Conservation (phyloP, 495 filamentous ascomycete genomes). For the Jackrogersella minutella region DNA sequence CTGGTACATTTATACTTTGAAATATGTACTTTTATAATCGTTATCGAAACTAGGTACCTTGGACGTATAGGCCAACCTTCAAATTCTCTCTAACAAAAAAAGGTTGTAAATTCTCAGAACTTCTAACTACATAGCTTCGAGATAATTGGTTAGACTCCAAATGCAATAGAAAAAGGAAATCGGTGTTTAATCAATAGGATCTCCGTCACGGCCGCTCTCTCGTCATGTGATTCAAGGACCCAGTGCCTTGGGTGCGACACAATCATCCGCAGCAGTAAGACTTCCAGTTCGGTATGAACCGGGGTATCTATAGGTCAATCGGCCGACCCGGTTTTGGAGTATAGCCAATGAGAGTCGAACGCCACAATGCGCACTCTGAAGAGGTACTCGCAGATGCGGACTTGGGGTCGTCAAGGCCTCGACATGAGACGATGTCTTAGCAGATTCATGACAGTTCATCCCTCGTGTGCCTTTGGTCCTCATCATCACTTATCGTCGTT, state of each 20-base stretch:
- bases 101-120: slow-evolving; percentile 9
- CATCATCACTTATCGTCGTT: slow-evolving; percentile 50
- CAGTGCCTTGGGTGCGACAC: slow-evolving; percentile 41
- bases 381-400: slow-evolving; percentile 48
- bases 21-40: not conserved
- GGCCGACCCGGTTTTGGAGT: slow-evolving; percentile 12
- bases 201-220: slow-evolving; percentile 27
- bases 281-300: slow-evolving; percentile 39
- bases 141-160: slow-evolving; percentile 36
- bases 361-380: slow-evolving; percentile 33
- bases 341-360: slow-evolving; percentile 33
- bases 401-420: slow-evolving; percentile 46
- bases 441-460: slow-evolving; percentile 50
- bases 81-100: no score
- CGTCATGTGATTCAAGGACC: slow-evolving; percentile 46
- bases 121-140: slow-evolving; percentile 23
- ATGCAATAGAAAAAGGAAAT: slow-evolving; percentile 7
- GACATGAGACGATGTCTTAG: slow-evolving; percentile 48
- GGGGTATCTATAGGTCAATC: slow-evolving; percentile 44
- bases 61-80: no score
- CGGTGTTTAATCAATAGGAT: slow-evolving; percentile 15
- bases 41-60: slow-evolving; percentile 7
- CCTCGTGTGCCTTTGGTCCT: slow-evolving; percentile 45
- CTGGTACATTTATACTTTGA: not conserved
- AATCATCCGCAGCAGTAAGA: slow-evolving; percentile 38